Base-by-base conservation (phyloP, 345 rosid genomes). In the Gossypium herbaceum region DNA sequence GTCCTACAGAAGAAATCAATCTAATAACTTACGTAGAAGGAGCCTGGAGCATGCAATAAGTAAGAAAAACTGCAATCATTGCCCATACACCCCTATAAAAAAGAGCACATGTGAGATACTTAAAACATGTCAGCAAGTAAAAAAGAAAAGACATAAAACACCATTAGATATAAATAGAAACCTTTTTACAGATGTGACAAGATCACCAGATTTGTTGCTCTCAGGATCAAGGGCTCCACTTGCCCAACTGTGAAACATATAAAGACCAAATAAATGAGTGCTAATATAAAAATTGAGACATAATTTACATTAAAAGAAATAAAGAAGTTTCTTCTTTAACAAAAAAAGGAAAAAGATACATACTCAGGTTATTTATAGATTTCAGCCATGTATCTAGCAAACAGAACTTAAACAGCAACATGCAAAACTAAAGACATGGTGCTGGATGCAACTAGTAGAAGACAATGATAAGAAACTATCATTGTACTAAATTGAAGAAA, bases 201-300 rank as follows among this genome's bases (percentile, higher is more conserved):
- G 76, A 79, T 95, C 97, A 73, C 82, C 86, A 74, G 92, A 84
- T 27, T 81, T 63, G 20, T 81, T 82, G 45, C 82, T 82, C 74
- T 95, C 93, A 70, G 97, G 93, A 86, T 90, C 91, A 76, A 95
- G 97, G 74, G 91, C 97, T 75, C 98, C 99, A 79, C 99, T 95
- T 19, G 90, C 96, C 99, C 99, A 95, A 74, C 99, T 95, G 80
- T 44, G 19, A 64, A 77, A 56, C 56, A 74, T 34, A 76, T 22
- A 57, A 58, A 75, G 41, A 70, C 9, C 22, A 73, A n/a, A 60
- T 15, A 57, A 73, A 19, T 22, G 12, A 65, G 55, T 51, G 45
- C 6, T 45, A n/a, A 50, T 19, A 56, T 27, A 17, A 47, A 17
- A 73, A 73, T 19, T 2, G 15, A 57, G 43, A 54, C 3, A 12